A percentile compares a stretch with the other conserved stretches of the same genome.
Evolutionary conservation across 2,329 filamentous ascomycete genomes (phyloP).

Genomic region (Ophiosphaerella narmari): DNA sequence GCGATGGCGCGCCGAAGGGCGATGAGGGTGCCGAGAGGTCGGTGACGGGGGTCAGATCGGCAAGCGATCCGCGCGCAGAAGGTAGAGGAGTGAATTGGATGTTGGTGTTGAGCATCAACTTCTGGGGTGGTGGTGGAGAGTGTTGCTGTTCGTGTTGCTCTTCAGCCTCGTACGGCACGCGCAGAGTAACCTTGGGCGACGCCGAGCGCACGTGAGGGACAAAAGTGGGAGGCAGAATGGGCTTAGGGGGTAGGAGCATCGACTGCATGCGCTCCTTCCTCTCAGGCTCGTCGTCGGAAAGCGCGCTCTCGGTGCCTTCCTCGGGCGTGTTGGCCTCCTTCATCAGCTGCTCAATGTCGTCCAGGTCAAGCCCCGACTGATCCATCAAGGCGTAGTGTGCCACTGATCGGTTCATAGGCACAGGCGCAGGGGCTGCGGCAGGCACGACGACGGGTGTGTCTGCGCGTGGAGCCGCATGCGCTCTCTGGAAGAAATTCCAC

Average conservation of each 20-base stretch:
- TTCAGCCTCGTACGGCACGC: conserved; percentile 12
- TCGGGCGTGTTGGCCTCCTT: conserved; percentile 46
- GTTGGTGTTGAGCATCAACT: conserved; percentile 28
- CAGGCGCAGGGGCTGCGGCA: conserved; percentile 46
- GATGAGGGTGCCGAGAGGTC: conserved; percentile 41
- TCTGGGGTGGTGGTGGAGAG: conserved; percentile 6
- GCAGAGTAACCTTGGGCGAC: conserved; percentile 45
- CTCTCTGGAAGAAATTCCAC: conserved; percentile 65
- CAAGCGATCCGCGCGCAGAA: conserved; percentile 21
- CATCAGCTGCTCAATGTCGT: conserved; percentile 54
- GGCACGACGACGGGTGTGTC: conserved; percentile 26
- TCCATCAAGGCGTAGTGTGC: conserved; percentile 65
- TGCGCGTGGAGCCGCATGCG: conserved; percentile 48
- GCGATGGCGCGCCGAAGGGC: conserved; percentile 26
- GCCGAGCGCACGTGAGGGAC: conserved; percentile 34
- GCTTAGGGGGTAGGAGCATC: conserved; percentile 45
- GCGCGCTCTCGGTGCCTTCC: conserved; percentile 27
- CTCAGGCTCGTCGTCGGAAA: conserved; percentile 25
- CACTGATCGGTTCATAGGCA: conserved; percentile 48
- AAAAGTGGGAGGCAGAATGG: conserved; percentile 35
- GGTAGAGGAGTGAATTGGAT: conserved; percentile 10
- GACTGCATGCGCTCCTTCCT: conserved; percentile 43
- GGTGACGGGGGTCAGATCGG: conserved; percentile 39
- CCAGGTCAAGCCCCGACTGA: conserved; percentile 49
- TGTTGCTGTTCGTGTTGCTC: conserved; percentile 1